Conservation (phyloP, 192 early-diverging fungal genomes). For the Gorgonomyces haynaldii region DNA sequence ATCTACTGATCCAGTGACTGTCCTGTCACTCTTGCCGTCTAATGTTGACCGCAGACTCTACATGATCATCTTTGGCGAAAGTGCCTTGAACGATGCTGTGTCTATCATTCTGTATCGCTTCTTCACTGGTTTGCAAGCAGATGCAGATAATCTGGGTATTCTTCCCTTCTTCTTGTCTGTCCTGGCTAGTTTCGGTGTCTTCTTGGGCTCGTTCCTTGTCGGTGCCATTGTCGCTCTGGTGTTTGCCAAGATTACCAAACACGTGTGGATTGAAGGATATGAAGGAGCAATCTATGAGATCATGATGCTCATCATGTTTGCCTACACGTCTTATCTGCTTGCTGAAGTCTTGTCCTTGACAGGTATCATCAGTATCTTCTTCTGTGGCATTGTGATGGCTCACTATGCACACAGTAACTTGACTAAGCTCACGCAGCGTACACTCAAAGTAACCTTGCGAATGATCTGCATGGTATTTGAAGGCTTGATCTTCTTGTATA, state of each 20-base stretch:
- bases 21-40: constrained; percentile 42
- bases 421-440: constrained; percentile 17
- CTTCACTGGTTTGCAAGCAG: constrained; percentile 28
- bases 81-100: constrained; percentile 50
- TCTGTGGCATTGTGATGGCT: constrained; percentile 46
- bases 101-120: constrained; percentile 52
- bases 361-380: constrained; percentile 51
- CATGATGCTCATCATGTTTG: constrained; percentile 44
- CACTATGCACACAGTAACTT: constrained; percentile 44
- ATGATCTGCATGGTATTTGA: constrained; percentile 41
- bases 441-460: constrained; percentile 34
- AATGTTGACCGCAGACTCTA: constrained; percentile 41
- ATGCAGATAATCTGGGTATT: constrained; percentile 32
- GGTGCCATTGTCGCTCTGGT: constrained; percentile 32
- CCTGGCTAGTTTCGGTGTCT: constrained; percentile 36
- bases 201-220: constrained; percentile 36
- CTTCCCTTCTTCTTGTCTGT: constrained; percentile 35
- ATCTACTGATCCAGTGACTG: constrained; percentile 51
- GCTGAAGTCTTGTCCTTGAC: constrained; percentile 41
- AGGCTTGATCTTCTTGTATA: constrained; percentile 48
- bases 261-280: constrained; percentile 30
- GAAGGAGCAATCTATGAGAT: constrained; percentile 37
- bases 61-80: constrained; percentile 57
- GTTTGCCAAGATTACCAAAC: constrained; percentile 49
- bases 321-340: constrained; percentile 40